Evolutionary conservation across 148 eudicot species (phyloP).

Genomic region (Persicaria tinctoria): DNA sequence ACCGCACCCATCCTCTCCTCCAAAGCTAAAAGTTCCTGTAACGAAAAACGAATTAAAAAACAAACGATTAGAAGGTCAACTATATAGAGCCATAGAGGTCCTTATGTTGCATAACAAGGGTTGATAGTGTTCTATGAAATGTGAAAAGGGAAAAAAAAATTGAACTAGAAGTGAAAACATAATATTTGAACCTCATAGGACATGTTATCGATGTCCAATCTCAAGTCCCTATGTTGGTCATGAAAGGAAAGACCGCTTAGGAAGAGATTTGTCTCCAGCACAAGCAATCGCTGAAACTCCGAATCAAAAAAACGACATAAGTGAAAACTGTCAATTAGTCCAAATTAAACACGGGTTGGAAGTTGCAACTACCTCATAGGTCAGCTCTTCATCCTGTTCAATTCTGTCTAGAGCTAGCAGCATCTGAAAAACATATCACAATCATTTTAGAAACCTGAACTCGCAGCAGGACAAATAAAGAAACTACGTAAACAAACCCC

Average conservation of each 20-base stretch:
- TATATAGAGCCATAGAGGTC: background rate
- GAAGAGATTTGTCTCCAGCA: constrained; percentile 73
- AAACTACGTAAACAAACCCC: background rate
- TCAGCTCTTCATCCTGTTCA: constrained; percentile 70
- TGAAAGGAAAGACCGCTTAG: constrained; percentile 57
- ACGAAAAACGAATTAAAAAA: background rate
- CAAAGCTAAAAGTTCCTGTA: constrained; percentile 78
- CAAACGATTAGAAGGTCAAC: background rate
- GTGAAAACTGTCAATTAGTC: background rate
- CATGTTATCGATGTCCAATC: constrained; percentile 94
- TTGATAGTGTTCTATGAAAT: background rate
- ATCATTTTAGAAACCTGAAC: constrained; percentile 3
- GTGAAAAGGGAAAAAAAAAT: background rate
- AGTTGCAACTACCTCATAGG: constrained; percentile 56
- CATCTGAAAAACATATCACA: constrained; percentile 35
- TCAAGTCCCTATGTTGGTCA: constrained; percentile 94
- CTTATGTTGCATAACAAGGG: background rate
- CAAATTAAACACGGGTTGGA: background rate
- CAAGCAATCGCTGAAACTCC: constrained; percentile 55
- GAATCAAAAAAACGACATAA: constrained; percentile 10
- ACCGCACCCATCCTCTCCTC: constrained; percentile 95
- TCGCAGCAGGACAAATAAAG: background rate
- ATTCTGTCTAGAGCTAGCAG: constrained; percentile 74
- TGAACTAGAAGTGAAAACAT: background rate
- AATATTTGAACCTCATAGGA: constrained; percentile 62